Evolutionary conservation across 208 protist species (phyloP), one percentile per base, ranked within the genome.

Genomic region (Acanthamoeba royreba): DNA sequence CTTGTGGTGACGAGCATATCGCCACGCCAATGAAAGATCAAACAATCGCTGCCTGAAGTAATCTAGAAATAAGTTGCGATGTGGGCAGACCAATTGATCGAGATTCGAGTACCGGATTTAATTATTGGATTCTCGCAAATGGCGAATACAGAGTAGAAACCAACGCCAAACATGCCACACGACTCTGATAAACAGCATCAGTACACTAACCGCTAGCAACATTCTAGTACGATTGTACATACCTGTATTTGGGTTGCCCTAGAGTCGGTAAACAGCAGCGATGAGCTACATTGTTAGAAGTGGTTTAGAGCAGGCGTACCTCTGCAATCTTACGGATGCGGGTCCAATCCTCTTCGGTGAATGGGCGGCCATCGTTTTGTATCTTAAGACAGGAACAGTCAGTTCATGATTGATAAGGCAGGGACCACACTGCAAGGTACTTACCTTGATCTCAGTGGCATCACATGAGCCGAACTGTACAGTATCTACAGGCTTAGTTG

Each of bases 71-170:
- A 15, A 28, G 28, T 42, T 74, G 63, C 15, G 63, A 74, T 17
- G 7, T n/a, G n/a, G n/a, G n/a, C n/a, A n/a, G n/a, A n/a, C n/a
- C n/a, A n/a, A n/a, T n/a, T 9, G 49, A 19, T 19, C 17, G 33
- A 0, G 38, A 8, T 43, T 40, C 9, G 15, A 9, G 31, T 89
- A 89, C 81, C 85, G 2, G 85, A 91, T 35, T 91, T 91, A 38
- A 91, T 91, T 45, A 91, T 91, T 25, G 85, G 85, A 22, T 91
- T 33, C 40, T 91, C 85, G 55, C 85, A 91, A 22, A 91, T 91
- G 38, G 85, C 85, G 45, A 91, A 91, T 15, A 91, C 85, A 8
- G 85, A 91, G 42, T 91, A 91, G 42, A 91, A 91, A 25, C 85
- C 85, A 28, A 91, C 85, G 25, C 85, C 85, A 19, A 91, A 91